Evolutionary conservation across 345 rosid species (phyloP), one percentile per base, ranked within the genome.

Genomic region (Eutrema yunnanense): DNA sequence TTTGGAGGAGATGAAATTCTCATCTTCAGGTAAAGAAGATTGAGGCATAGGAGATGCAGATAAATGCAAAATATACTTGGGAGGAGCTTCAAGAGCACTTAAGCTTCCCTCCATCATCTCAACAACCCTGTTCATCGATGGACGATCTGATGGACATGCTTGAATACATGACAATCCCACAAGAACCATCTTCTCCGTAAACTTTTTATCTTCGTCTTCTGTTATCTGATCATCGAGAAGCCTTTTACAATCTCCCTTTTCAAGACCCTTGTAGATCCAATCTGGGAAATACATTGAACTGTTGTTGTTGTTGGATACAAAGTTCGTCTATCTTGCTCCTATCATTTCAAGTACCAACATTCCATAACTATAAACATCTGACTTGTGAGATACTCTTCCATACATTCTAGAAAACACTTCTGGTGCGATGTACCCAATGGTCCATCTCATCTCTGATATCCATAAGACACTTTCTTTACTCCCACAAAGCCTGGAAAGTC

Each of bases 351-450:
- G 36, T 33, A 33, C 36, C 36, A 33, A 33, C 36, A 33, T 33
- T 33, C 36, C 36, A 33, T 3, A 33, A 33, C 36, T 33, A 4
- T 33, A 33, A 0, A 80, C 82, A 73, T 85, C 83, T 0, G 80
- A 80, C 16, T 83, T 80, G 42, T 81, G 58, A 2, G 84, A 83
- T 0, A 53, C 80, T 36, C 47, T 50, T 0, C 86, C 84, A 6
- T 81, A 64, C 48, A 55, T 72, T 68, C 78, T 44, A n/a, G n/a
- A n/a, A n/a, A n/a, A n/a, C n/a, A n/a, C n/a, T n/a, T n/a, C n/a
- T n/a, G n/a, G n/a, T n/a, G 86, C 86, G 4, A 83, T 83, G 57
- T 83, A 85, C 0, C 89, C 86, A 0, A 41, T 13, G 0, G 89
- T 80, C 27, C 89, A 86, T 72, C 86, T 78, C 11, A 73, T 41